phyloP scores from a whole-genome alignment of 805 yeast genomes.

The Teunomyces stri region DNA sequence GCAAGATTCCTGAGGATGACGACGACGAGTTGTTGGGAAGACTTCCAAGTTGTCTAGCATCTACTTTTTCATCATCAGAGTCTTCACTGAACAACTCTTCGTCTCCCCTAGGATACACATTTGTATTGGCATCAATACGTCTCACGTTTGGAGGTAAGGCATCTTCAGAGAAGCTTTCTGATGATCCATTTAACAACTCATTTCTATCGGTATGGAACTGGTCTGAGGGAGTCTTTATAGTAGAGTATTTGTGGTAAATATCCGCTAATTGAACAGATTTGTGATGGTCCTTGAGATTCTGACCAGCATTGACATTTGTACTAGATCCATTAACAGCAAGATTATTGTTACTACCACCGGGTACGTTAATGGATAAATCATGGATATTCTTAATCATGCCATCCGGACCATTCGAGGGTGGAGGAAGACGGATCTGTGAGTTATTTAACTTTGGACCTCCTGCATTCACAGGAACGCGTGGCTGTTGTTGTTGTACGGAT shows the following conservation, averaged over 20 bases:
- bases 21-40: slow-evolving; percentile 4
- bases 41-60: slow-evolving; percentile 20
- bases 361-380: slow-evolving; percentile 3
- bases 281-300: slow-evolving; percentile 19
- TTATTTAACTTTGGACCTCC: neutral
- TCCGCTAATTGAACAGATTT: slow-evolving; percentile 40
- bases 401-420: neutral
- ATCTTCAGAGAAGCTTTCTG: slow-evolving; percentile 33
- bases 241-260: slow-evolving; percentile 42
- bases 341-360: neutral
- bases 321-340: neutral
- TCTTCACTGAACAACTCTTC: slow-evolving; percentile 36
- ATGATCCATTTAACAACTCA: slow-evolving; percentile 34
- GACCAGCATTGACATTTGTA: neutral
- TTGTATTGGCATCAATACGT: slow-evolving; percentile 24
- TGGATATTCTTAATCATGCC: slow-evolving; percentile 1
- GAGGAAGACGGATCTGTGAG: neutral
- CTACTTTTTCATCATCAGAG: slow-evolving; percentile 16
- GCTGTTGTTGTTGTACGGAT: neutral
- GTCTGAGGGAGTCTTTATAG: slow-evolving; percentile 40
- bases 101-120: slow-evolving; percentile 37
- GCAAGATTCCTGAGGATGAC: slow-evolving; percentile 13
- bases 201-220: slow-evolving; percentile 35
- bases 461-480: neutral
- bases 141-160: slow-evolving; percentile 32